Conservation (phyloP, 202 grass and related monocot genomes). For the Thinopyrum obtusiflorum region DNA sequence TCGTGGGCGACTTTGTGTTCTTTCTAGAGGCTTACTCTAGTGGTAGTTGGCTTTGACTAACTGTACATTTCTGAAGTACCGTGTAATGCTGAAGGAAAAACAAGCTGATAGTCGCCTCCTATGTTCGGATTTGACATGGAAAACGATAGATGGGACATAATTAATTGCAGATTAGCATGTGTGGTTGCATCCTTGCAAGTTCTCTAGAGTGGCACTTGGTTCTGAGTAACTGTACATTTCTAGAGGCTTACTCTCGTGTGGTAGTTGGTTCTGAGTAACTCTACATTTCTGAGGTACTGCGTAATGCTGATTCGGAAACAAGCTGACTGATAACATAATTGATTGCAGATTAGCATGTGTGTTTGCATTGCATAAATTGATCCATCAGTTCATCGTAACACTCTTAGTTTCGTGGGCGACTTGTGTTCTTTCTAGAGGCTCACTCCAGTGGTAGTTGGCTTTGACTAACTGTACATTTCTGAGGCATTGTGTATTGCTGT, state of each 20-base stretch:
- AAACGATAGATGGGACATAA: neutral
- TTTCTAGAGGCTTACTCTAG: neutral
- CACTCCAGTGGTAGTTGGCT: slow-evolving; percentile 8
- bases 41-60: slow-evolving; percentile 29
- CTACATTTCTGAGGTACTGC: neutral
- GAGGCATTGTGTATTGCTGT: slow-evolving; percentile 12
- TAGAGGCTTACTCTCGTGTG: neutral
- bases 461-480: slow-evolving; percentile 27
- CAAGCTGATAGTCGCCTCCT: slow-evolving; percentile 8
- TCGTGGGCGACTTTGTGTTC: neutral
- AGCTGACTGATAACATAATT: neutral
- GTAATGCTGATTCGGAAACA: slow-evolving; percentile 9
- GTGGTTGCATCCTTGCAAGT: neutral
- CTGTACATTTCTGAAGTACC: neutral
- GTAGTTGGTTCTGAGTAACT: slow-evolving; percentile 30
- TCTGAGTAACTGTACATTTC: neutral
- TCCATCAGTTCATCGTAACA: too few species aligned
- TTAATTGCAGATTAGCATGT: slow-evolving; percentile 6
- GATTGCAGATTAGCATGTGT: neutral
- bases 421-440: slow-evolving; percentile 5
- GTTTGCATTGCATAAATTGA: neutral
- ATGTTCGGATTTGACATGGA: slow-evolving; percentile 9
- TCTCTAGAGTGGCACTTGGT: neutral
- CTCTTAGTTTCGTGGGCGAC: slow-evolving; percentile 15
- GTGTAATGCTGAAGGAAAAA: slow-evolving; percentile 16